Evolutionary conservation across 2,329 filamentous ascomycete species (phyloP), one percentile per base, ranked within the genome.

Genomic region (Pseudomassariella vexata): DNA sequence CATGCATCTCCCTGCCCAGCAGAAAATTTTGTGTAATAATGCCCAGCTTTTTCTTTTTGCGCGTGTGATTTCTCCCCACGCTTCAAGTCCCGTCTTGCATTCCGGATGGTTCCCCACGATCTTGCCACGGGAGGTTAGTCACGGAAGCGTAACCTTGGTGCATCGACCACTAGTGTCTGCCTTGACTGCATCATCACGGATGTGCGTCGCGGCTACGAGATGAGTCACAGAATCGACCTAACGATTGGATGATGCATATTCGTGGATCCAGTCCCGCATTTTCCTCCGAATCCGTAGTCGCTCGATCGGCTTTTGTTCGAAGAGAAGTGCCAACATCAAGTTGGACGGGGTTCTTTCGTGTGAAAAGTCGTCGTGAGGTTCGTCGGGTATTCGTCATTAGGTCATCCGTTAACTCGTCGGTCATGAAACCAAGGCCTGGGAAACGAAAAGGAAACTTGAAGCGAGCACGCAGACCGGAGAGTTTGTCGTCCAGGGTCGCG

Each of bases 301-400:
- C 49, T 46, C 45, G 39, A 41, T 45, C 36, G 39, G 44, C 42
- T 45, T 46, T 47, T 29, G 36, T 31, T 47, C 45, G 45, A 49
- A 42, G 41, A 46, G 40, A 47, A 44, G 41, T 32, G 34, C 38
- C 53, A 52, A 49, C 53, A 24, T 56, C 49, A 43, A 55, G 50
- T 48, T 49, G 50, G 47, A 40, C 39, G 28, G 37, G 39, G 30
- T 49, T 47, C 53, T 47, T 56, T 61, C 50, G 53, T 59, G 45
- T 56, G 35, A 42, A 57, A 62, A 62, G 59, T 63, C 60, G 59
- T 68, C 55, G 53, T 60, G 53, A 60, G 61, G 48, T 40, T 47
- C 44, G 42, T 48, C 22, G 34, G 35, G 36, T 45, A 49, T 51
- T 46, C 48, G 40, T 49, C 36, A 51, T 54, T 51, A 55, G 49